Percentiles rank a stretch among this genome's conserved stretches.
These are phyloP conservation scores for Malus asiatica DNA, from an alignment of 306 rosid genomes.

Conservation along the genomic window DNA sequence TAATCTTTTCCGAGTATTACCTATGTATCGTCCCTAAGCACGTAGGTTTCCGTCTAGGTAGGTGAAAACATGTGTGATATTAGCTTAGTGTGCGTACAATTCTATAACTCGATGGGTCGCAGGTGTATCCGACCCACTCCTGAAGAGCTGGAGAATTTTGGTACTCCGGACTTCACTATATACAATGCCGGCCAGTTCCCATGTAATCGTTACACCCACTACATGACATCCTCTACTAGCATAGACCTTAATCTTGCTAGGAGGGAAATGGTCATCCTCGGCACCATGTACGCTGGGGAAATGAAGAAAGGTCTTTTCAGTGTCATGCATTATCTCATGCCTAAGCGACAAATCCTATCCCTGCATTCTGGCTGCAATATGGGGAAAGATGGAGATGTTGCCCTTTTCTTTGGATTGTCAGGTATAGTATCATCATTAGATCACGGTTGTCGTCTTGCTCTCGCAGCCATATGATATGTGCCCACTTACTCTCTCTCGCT, in stretches of 20 bases:
- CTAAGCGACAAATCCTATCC: slow-evolving; percentile 71
- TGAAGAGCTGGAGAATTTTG: slow-evolving; percentile 87
- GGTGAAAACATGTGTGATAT: not conserved
- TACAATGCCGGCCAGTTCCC: slow-evolving; percentile 94
- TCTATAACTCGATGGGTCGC: slow-evolving; percentile 66
- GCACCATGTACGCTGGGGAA: slow-evolving; percentile 93
- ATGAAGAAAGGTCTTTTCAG: slow-evolving; percentile 93
- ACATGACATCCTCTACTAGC: slow-evolving; percentile 96
- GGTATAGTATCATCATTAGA: slow-evolving; percentile 42
- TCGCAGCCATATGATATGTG: slow-evolving; percentile 1
- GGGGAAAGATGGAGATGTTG: slow-evolving; percentile 83
- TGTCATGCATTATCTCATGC: slow-evolving; percentile 93
- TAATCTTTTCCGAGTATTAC: slow-evolving; percentile 1
- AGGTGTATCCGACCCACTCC: slow-evolving; percentile 91
- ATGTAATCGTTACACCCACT: slow-evolving; percentile 84
- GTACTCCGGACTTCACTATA: slow-evolving; percentile 90
- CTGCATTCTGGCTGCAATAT: slow-evolving; percentile 88
- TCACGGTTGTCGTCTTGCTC: slow-evolving; percentile 16
- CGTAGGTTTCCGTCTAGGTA: not conserved
- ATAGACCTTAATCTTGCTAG: slow-evolving; percentile 72
- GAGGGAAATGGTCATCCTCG: slow-evolving; percentile 93
- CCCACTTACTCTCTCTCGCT: slow-evolving; percentile 14
- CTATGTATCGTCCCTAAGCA: slow-evolving; percentile 9
- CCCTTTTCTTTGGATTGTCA: slow-evolving; percentile 94
- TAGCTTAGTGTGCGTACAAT: slow-evolving; percentile 49